Evolutionary conservation across 1,139 yeast genomes (phyloP).

Genomic region (Lodderomyces oxycetoniae): DNA sequence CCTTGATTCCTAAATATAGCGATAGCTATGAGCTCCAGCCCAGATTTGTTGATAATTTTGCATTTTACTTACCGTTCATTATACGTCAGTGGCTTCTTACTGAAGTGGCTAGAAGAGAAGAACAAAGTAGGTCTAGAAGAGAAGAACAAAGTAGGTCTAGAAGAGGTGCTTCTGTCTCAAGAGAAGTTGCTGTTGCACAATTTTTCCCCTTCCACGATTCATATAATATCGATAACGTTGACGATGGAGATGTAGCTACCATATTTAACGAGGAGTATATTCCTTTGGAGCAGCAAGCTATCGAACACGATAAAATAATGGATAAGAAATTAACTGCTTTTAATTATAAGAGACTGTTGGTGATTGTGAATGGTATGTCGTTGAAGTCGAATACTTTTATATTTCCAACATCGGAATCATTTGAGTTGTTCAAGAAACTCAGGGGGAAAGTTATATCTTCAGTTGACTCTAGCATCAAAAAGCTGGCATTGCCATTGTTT

Average conservation of each 20-base stretch:
- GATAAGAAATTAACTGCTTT: conserved; percentile 18
- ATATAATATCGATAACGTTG: conserved; percentile 8
- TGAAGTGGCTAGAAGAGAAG: conserved; percentile 6
- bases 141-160: conserved; percentile 5
- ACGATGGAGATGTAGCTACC: conserved; percentile 22
- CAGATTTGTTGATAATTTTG: conserved; percentile 34
- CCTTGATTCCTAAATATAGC: conserved; percentile 17
- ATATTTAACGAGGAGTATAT: conserved; percentile 17
- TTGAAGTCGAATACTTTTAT: conserved; percentile 24
- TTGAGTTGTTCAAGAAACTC: conserved; percentile 27
- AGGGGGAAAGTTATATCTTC: conserved; percentile 27
- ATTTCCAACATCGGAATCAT: conserved; percentile 30
- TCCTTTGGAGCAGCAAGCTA: conserved; percentile 6
- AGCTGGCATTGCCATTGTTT: conserved; percentile 37
- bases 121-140: neutral
- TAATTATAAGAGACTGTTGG: conserved; percentile 25
- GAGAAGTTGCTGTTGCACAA: conserved; percentile 3
- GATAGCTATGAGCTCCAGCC: conserved; percentile 34
- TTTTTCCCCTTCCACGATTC: conserved; percentile 3
- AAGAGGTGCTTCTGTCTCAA: conserved; percentile 14
- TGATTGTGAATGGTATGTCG: conserved; percentile 33
- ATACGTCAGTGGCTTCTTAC: conserved; percentile 25
- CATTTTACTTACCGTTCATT: conserved; percentile 35
- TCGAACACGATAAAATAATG: conserved; percentile 13
- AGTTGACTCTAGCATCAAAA: conserved; percentile 26